Conservation (phyloP, 1,284 basidiomycete species). For the Ceratobasidium sp. region DNA sequence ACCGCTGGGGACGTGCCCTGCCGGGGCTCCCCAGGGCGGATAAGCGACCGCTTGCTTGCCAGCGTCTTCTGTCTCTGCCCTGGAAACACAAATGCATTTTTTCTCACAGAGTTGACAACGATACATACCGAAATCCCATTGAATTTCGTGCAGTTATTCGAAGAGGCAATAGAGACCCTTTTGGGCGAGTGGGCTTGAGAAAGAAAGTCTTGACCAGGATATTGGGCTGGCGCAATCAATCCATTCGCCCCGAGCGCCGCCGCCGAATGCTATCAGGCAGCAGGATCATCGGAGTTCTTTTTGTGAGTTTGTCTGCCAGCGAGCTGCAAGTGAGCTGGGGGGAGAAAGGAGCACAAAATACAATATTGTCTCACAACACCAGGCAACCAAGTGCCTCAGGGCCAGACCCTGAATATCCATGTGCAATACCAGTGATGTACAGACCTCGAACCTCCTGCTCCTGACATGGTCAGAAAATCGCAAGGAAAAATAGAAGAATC, state of each 20-base stretch:
- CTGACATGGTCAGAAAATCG: slow-evolving; percentile 39
- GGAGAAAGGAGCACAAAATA: slow-evolving; percentile 34
- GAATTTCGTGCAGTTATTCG: slow-evolving; percentile 41
- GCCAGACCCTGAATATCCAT: slow-evolving; percentile 31
- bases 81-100: slow-evolving; percentile 33
- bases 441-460: slow-evolving; percentile 19
- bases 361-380: slow-evolving; percentile 1
- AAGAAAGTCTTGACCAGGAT: slow-evolving; percentile 38
- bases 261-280: slow-evolving; percentile 27
- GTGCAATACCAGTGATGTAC: slow-evolving; percentile 23
- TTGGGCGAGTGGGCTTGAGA: slow-evolving; percentile 37
- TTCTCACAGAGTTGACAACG: slow-evolving; percentile 31
- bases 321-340: slow-evolving; percentile 10
- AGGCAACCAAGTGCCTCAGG: slow-evolving; percentile 8
- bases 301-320: slow-evolving; percentile 31
- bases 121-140: slow-evolving; percentile 36
- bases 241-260: slow-evolving; percentile 42
- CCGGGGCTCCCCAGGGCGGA: neutral
- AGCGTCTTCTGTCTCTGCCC: slow-evolving; percentile 4
- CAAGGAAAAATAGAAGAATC: slow-evolving; percentile 41
- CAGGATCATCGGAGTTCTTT: slow-evolving; percentile 30
- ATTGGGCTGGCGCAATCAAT: slow-evolving; percentile 29
- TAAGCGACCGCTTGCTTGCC: neutral
- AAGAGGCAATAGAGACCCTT: slow-evolving; percentile 30
- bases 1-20: neutral